Percentiles rank a stretch among this genome's conserved stretches.
These are phyloP conservation scores for Ocimum tenuiflorum DNA, from an alignment of 257 asterid genomes.

Conservation along the genomic window DNA sequence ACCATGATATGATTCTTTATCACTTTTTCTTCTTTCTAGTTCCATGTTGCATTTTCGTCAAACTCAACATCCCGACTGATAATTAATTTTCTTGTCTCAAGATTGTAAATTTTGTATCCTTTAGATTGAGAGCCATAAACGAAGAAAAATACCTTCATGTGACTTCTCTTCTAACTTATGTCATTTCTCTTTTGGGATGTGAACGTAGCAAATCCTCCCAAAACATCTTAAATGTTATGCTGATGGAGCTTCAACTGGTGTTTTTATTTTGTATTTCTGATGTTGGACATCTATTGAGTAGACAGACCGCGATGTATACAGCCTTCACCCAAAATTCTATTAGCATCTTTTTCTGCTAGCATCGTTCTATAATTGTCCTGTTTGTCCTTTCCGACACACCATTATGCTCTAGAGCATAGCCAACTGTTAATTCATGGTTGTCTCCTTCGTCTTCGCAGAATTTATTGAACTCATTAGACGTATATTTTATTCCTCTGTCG, in stretches of 20 bases:
- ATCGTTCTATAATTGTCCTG: too few species aligned
- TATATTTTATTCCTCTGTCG: not conserved
- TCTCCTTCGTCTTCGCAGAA: not conserved
- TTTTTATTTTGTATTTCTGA: too few species aligned
- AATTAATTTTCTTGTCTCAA: too few species aligned
- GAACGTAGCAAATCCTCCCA: not conserved
- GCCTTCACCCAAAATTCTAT: too few species aligned
- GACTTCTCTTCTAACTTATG: not conserved
- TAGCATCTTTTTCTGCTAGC: too few species aligned
- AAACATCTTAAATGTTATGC: not conserved
- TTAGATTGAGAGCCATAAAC: not conserved
- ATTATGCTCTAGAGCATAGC: not conserved
- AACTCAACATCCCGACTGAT: too few species aligned
- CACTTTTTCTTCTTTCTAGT: too few species aligned
- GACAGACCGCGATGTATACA: too few species aligned
- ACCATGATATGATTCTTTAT: too few species aligned
- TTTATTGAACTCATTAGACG: not conserved
- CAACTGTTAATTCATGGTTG: not conserved
- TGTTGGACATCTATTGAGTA: too few species aligned
- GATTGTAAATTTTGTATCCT: not conserved
- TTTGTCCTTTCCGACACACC: not conserved
- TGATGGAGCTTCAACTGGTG: not conserved
- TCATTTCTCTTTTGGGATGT: not conserved
- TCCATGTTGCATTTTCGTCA: too few species aligned
- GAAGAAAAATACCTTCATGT: not conserved